Evolutionary conservation across 2,329 filamentous ascomycete species (phyloP).

Genomic region (Alternaria rosae): DNA sequence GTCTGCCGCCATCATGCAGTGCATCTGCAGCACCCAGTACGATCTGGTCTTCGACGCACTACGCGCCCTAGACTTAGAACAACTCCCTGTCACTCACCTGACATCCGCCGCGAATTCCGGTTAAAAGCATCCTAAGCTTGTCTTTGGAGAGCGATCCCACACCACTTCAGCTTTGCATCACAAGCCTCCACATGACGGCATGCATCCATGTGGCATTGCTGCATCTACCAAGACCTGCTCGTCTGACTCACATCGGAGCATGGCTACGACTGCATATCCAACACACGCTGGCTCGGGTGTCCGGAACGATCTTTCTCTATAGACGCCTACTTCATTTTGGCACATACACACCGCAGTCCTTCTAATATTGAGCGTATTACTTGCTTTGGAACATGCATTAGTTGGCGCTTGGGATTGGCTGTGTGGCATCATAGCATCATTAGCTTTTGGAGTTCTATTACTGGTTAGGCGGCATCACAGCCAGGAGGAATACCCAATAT

Average conservation of each 20-base stretch:
- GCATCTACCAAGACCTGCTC: conserved; percentile 22
- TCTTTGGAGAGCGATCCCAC: conserved; percentile 24
- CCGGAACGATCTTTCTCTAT: conserved; percentile 37
- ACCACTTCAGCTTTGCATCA: conserved; percentile 17
- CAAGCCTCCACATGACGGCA: conserved; percentile 13
- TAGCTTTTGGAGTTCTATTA: conserved; percentile 27
- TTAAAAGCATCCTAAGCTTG: conserved; percentile 25
- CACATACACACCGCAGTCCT: conserved; percentile 30
- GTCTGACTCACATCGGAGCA: conserved; percentile 39
- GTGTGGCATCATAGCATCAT: conserved; percentile 27
- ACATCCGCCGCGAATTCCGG: conserved; percentile 27
- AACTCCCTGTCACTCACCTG: conserved; percentile 31
- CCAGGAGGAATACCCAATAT: conserved; percentile 33
- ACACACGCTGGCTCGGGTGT: conserved; percentile 50
- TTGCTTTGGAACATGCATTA: conserved; percentile 40
- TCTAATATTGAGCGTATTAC: conserved; percentile 48
- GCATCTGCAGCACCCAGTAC: conserved; percentile 33
- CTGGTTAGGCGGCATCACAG: conserved; percentile 26
- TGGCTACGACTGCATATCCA: conserved; percentile 31
- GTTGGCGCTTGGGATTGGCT: conserved; percentile 38
- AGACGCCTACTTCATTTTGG: conserved; percentile 37
- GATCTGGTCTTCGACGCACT: conserved; percentile 36
- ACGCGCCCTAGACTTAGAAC: conserved; percentile 28
- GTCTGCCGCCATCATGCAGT: conserved; percentile 33
- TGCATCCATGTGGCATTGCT: conserved; percentile 28